Percentiles rank a stretch among this genome's conserved stretches.
Conservation (phyloP, 164 flowering plant genomes). For the Brasenia schreberi region DNA sequence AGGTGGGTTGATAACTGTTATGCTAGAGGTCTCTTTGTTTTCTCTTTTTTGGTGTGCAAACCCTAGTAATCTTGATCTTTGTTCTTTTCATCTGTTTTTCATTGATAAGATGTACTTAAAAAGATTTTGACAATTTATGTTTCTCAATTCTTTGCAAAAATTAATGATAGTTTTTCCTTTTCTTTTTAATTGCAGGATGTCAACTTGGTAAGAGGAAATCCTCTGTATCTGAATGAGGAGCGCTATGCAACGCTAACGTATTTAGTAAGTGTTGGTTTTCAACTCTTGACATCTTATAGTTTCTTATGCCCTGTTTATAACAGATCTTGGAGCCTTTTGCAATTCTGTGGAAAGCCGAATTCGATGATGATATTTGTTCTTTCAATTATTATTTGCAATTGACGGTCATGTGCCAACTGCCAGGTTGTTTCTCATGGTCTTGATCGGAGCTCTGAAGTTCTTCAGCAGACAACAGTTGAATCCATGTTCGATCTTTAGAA, state of each 20-base stretch:
- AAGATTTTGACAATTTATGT: too few species aligned
- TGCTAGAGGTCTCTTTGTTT: too few species aligned
- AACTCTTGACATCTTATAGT: background rate
- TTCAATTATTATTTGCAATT: too few species aligned
- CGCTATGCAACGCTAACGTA: conserved; percentile 77
- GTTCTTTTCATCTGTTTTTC: too few species aligned
- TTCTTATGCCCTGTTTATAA: too few species aligned
- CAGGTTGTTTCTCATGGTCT: conserved; percentile 96
- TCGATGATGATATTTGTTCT: background rate
- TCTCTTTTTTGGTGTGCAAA: too few species aligned
- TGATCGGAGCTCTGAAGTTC: conserved; percentile 79
- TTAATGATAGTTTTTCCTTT: background rate
- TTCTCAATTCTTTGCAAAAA: too few species aligned
- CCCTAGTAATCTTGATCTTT: too few species aligned
- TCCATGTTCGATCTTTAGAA: conserved; percentile 33
- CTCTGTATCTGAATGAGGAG: conserved; percentile 73
- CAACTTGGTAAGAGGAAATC: conserved; percentile 74
- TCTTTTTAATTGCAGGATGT: conserved; percentile 40
- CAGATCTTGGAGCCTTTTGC: too few species aligned
- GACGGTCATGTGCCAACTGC: background rate
- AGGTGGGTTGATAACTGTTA: too few species aligned
- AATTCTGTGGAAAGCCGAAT: too few species aligned
- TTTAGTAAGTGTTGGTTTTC: conserved; percentile 36
- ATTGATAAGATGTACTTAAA: too few species aligned
- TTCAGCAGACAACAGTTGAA: conserved; percentile 61